Base-by-base conservation (phyloP, 1,139 yeast species). In the Taphrina pruni region DNA sequence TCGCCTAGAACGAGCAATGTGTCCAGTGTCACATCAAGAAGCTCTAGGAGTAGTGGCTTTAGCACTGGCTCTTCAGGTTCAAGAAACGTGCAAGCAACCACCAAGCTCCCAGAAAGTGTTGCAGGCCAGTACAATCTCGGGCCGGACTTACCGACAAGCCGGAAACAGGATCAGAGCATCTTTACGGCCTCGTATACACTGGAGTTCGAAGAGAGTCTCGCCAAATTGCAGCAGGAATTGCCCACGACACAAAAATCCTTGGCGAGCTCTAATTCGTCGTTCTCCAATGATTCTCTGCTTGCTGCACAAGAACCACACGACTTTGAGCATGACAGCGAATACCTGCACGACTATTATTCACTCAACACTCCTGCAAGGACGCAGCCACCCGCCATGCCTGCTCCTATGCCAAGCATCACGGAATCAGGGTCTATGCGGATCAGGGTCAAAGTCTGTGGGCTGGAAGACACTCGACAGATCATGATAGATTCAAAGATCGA, bases 391-490 rank as follows among this genome's bases (percentile, higher is more conserved):
- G 32, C 54, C n/a, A 26, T 26, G 36, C 32, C 32, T 21, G 36
- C n/a, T 4, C 54, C 32, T 1, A 21, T 50, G 54, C 54, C 54
- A 21, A n/a, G 9, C n/a, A 43, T 60, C 35, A 35, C 20, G 39
- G 57, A 26, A 32, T 38, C 35, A 6, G 55, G 21, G n/a, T n/a
- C 45, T n/a, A 46, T 38, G 57, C 48, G 36, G 32, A 52, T 64
- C 50, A 54, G 55, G 26, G 21, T 69, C 43, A 70, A 65, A 62
- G 57, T 70, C 17, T 68, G 43, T n/a, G 62, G 62, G n/a, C 55
- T 65, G 8, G 70, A 65, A 36, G 71, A 70, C 32, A 46, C 56
- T 21, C 60, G 70, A 20, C 43, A 35, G 35, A 58, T 70, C 36
- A 36, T 46, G 26, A 58, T 70, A 7, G 48, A 61, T 11, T 45